These are phyloP conservation scores for Pisolithus microcarpus DNA, from an alignment of 768 basidiomycete species.

Conservation along the genomic window DNA sequence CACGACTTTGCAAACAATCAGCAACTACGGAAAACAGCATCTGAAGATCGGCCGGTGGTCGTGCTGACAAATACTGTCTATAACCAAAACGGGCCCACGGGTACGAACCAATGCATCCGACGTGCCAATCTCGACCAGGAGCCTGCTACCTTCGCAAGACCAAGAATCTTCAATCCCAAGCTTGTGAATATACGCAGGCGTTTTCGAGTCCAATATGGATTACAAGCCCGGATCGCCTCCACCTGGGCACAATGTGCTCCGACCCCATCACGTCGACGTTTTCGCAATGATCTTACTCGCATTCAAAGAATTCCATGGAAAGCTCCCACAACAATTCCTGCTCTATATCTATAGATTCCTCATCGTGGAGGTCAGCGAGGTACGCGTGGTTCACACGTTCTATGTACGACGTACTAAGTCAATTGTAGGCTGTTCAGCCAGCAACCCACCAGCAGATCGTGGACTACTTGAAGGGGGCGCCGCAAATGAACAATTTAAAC, in stretches of 20 bases:
- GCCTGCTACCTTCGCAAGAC: too few relatives aligned
- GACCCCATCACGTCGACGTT: slow-evolving; percentile 71
- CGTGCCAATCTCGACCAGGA: too few relatives aligned
- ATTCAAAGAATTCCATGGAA: slow-evolving; percentile 52
- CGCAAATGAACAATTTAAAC: slow-evolving; percentile 35
- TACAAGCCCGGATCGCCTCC: slow-evolving; percentile 41
- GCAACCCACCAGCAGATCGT: slow-evolving; percentile 48
- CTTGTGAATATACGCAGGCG: too few relatives aligned
- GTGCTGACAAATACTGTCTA: too few relatives aligned
- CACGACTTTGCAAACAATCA: too few relatives aligned
- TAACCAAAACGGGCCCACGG: too few relatives aligned
- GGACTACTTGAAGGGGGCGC: slow-evolving; percentile 37
- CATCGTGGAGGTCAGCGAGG: slow-evolving; percentile 68
- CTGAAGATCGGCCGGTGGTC: too few relatives aligned
- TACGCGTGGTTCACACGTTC: slow-evolving; percentile 10
- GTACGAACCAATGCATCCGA: too few relatives aligned
- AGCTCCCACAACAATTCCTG: slow-evolving; percentile 50
- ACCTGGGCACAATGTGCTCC: slow-evolving; percentile 58
- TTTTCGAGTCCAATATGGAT: slow-evolving; percentile 14
- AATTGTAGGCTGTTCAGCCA: slow-evolving; percentile 55
- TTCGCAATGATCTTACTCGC: slow-evolving; percentile 55
- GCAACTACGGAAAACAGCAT: too few relatives aligned
- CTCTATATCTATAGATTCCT: slow-evolving; percentile 61
- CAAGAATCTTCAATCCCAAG: too few relatives aligned
- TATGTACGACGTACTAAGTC: neutral